These are phyloP conservation scores for Didymella lethalis DNA, from an alignment of 2,329 filamentous ascomycete species.

Conservation along the genomic window DNA sequence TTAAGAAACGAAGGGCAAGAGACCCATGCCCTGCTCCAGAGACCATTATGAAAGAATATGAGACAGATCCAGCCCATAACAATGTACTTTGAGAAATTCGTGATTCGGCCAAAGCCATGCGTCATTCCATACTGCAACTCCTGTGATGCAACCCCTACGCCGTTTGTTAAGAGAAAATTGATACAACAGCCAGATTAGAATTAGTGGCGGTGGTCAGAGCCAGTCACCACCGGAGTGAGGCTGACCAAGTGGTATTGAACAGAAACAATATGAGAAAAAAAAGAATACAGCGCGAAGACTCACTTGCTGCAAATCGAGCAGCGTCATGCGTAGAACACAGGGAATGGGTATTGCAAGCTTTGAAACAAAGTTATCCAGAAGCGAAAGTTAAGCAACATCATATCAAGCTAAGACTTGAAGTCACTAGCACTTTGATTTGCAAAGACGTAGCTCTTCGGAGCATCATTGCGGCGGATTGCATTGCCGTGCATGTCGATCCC, in stretches of 20 bases:
- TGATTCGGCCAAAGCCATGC: constrained; percentile 17
- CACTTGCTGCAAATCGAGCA: neutral
- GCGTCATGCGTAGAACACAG: neutral
- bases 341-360: constrained; percentile 1
- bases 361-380: constrained; percentile 1
- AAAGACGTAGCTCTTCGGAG: constrained; percentile 58
- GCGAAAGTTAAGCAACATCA: neutral
- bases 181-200: constrained; percentile 17
- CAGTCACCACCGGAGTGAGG: neutral
- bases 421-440: constrained; percentile 57
- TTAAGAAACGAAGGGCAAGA: constrained; percentile 15
- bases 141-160: constrained; percentile 20
- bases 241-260: constrained; percentile 6
- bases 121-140: constrained; percentile 15
- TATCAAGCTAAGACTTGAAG: constrained; percentile 37
- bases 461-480: constrained; percentile 39
- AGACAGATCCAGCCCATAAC: constrained; percentile 20
- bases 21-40: constrained; percentile 9
- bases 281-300: neutral
- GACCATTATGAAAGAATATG: constrained; percentile 21
- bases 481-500: constrained; percentile 41
- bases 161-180: constrained; percentile 5
- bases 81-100: constrained; percentile 22
- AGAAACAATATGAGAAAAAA: constrained; percentile 3
- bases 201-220: constrained; percentile 7